Evolutionary conservation across 768 basidiomycete species (phyloP).

Genomic region (Mrakia gelida): DNA sequence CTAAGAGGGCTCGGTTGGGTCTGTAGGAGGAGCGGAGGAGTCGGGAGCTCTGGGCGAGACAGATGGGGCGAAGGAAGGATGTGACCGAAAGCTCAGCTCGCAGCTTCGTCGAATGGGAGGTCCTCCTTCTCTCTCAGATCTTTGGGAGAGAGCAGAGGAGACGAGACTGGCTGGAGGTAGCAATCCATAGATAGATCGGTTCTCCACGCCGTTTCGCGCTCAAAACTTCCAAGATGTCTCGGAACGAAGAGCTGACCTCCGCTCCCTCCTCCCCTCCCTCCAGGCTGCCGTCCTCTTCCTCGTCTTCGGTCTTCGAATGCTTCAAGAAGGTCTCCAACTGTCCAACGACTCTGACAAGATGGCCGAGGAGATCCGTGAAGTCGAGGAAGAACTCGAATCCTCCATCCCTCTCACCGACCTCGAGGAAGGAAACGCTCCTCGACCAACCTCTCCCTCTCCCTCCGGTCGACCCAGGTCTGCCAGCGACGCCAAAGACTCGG

Average conservation of each 20-base stretch:
- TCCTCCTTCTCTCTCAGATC: neutral
- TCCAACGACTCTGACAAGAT: slow-evolving; percentile 38
- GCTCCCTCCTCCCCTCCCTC: no score
- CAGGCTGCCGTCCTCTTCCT: slow-evolving; percentile 75
- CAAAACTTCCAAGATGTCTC: neutral
- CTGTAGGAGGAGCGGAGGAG: neutral
- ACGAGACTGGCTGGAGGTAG: neutral
- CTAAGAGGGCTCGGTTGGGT: neutral
- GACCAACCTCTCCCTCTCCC: slow-evolving; percentile 1
- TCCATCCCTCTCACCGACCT: slow-evolving; percentile 66
- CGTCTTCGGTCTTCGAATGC: slow-evolving; percentile 84
- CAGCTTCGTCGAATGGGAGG: neutral
- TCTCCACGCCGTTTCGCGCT: neutral
- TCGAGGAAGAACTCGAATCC: slow-evolving; percentile 75
- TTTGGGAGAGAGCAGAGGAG: neutral
- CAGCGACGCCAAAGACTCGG: neutral
- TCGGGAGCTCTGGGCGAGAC: neutral
- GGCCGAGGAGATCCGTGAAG: slow-evolving; percentile 86
- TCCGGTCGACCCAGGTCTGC: neutral
- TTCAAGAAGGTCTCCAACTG: slow-evolving; percentile 79
- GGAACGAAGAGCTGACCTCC: neutral
- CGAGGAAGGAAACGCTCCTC: slow-evolving; percentile 58
- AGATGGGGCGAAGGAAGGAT: neutral
- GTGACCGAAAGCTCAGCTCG: neutral
- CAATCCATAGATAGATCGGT: no score